A percentile compares a stretch with the other conserved stretches of the same genome.
Conservation (phyloP, 495 filamentous ascomycete species). For the Penicillium nucicola region DNA sequence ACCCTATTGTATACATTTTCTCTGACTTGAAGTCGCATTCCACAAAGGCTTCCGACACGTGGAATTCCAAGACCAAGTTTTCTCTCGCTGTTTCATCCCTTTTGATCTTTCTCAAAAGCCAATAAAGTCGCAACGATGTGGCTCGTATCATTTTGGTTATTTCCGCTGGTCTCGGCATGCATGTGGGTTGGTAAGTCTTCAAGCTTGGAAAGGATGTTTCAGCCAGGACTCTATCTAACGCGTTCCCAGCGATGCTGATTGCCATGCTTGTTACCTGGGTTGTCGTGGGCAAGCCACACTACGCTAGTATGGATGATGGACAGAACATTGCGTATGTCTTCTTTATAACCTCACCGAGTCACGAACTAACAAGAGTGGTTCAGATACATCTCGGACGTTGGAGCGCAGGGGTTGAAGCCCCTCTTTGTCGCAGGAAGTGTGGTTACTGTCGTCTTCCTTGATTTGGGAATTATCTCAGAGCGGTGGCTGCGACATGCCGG, state of each 20-base stretch:
- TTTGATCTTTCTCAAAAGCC: no score
- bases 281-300: slow-evolving; percentile 54
- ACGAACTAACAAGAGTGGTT: background rate
- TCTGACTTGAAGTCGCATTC: background rate
- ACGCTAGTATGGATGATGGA: slow-evolving; percentile 58
- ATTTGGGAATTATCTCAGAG: slow-evolving; percentile 77
- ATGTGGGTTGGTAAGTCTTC: slow-evolving; percentile 68
- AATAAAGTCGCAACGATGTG: slow-evolving; percentile 34
- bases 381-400: slow-evolving; percentile 75
- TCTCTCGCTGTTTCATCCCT: background rate
- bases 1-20: background rate
- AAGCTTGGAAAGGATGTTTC: slow-evolving; percentile 23
- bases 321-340: slow-evolving; percentile 71
- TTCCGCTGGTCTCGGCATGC: slow-evolving; percentile 74
- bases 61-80: background rate
- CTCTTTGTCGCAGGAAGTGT: slow-evolving; percentile 80
- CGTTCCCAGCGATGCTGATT: slow-evolving; percentile 55
- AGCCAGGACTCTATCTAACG: background rate
- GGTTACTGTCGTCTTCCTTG: slow-evolving; percentile 79
- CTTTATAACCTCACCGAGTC: background rate
- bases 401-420: slow-evolving; percentile 70
- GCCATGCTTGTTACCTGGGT: slow-evolving; percentile 72
- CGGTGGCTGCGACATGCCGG: slow-evolving; percentile 77
- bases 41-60: background rate
- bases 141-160: slow-evolving; percentile 64